These are phyloP conservation scores for Kokia cookei DNA, from an alignment of 441 rosid species.

Conservation along the genomic window DNA sequence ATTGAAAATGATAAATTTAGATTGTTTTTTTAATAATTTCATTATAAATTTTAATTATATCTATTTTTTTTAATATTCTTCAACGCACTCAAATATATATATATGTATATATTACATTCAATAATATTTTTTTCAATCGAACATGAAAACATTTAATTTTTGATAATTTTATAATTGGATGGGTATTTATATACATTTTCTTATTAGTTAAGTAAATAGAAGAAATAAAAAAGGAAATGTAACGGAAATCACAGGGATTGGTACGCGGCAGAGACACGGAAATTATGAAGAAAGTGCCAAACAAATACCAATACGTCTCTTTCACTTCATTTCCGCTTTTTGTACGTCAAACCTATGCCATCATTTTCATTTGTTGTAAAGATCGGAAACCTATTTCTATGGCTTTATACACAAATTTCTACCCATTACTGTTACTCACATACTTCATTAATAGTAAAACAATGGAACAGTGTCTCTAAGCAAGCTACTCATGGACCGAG, in stretches of 20 bases:
- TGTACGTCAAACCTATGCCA: neutral
- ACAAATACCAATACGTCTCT: neutral
- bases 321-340: neutral
- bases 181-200: neutral
- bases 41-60: no score
- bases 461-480: constrained; percentile 4
- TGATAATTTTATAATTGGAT: no score
- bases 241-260: neutral
- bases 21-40: no score
- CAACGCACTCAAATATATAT: no score
- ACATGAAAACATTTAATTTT: no score
- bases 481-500: constrained; percentile 16
- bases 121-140: no score
- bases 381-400: neutral
- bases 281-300: neutral
- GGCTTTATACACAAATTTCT: neutral
- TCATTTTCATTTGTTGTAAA: neutral
- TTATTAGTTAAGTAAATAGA: neutral
- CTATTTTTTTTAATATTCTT: no score
- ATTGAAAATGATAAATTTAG: no score
- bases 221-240: neutral
- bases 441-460: neutral
- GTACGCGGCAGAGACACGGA: neutral
- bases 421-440: neutral
- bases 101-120: no score